These are phyloP conservation scores for Hypoxylon subgilvum DNA, from an alignment of 495 filamentous ascomycete species.

Conservation along the genomic window DNA sequence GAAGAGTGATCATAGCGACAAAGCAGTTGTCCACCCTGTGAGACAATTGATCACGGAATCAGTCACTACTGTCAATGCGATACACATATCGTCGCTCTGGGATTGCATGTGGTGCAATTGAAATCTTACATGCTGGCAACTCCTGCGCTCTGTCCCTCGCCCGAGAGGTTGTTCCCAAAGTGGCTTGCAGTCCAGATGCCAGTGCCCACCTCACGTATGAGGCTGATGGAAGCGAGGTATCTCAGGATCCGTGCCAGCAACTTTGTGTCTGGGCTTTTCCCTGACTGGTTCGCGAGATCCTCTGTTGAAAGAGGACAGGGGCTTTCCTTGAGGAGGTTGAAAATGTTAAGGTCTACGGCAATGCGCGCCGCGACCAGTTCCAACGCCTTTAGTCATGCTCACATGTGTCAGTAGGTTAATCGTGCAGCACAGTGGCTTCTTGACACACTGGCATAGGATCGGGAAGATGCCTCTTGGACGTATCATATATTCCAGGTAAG, in stretches of 20 bases:
- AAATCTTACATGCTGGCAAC: constrained; percentile 21
- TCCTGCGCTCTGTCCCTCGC: constrained; percentile 21
- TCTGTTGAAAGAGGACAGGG: constrained; percentile 20
- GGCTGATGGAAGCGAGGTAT: constrained; percentile 23
- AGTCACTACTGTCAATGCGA: neutral
- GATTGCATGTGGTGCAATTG: neutral
- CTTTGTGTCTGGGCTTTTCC: constrained; percentile 18
- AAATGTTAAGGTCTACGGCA: constrained; percentile 28
- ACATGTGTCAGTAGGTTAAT: neutral
- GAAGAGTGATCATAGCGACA: constrained; percentile 10
- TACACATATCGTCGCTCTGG: too few species aligned
- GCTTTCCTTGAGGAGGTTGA: constrained; percentile 15
- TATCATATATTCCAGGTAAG: too few species aligned
- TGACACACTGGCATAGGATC: too few species aligned
- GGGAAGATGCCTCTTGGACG: too few species aligned
- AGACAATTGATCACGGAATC: neutral
- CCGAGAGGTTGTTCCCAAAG: constrained; percentile 30
- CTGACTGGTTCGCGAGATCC: constrained; percentile 17
- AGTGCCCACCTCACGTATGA: constrained; percentile 19
- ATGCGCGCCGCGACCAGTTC: constrained; percentile 16
- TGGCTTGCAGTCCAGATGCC: constrained; percentile 30
- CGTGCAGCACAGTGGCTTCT: too few species aligned
- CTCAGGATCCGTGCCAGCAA: constrained; percentile 24
- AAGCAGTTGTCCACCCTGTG: constrained; percentile 25
- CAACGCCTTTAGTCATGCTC: constrained; percentile 4